Percentiles rank a stretch among this genome's conserved stretches.
These are phyloP conservation scores for Tricholoma flavovirens DNA, from an alignment of 768 basidiomycete species.

Conservation along the genomic window DNA sequence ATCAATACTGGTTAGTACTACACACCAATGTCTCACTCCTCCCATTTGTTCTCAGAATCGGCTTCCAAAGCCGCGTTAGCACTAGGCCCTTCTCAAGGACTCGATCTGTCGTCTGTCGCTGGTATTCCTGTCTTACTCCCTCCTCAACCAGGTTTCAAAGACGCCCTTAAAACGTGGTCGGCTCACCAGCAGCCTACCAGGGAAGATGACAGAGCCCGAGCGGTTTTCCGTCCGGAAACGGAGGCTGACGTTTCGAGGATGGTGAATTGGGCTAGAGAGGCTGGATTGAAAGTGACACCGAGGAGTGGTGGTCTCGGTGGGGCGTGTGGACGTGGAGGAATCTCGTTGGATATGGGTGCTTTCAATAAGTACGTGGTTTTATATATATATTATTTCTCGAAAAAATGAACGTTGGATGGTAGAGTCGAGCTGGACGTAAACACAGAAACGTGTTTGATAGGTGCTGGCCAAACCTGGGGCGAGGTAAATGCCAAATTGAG, in stretches of 20 bases:
- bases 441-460: not conserved
- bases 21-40: too few species aligned
- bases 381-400: too few species aligned
- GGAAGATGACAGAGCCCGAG: not conserved
- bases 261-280: not conserved
- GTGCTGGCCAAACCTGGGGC: not conserved
- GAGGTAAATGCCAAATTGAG: not conserved
- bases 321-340: not conserved
- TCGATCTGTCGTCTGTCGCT: slow-evolving; percentile 7
- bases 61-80: not conserved
- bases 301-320: not conserved
- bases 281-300: not conserved
- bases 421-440: not conserved
- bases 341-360: not conserved
- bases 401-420: too few species aligned
- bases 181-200: not conserved
- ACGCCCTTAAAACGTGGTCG: not conserved
- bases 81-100: not conserved
- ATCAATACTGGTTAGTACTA: too few species aligned
- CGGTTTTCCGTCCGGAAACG: not conserved
- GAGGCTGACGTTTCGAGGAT: not conserved
- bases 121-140: slow-evolving; percentile 1
- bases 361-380: not conserved
- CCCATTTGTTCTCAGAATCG: not conserved
- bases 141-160: not conserved